Conservation (phyloP, 352 stramenopile species). For the Phytophthora sansomeana region DNA sequence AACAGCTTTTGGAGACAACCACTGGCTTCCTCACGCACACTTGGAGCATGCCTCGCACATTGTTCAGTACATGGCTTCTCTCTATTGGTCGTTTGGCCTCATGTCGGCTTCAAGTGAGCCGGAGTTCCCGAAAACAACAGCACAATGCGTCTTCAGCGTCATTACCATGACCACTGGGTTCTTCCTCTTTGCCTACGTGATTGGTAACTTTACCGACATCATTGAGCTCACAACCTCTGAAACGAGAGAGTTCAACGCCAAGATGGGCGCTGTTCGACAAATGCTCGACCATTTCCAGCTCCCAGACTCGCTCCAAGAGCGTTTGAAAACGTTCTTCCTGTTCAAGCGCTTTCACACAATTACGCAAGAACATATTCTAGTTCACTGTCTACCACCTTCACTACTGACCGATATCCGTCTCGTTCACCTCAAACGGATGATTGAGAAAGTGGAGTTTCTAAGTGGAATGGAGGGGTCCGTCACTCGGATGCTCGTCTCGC, state of each 20-base stretch:
- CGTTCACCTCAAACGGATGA: constrained; percentile 71
- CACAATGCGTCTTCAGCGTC: constrained; percentile 60
- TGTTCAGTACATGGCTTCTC: constrained; percentile 62
- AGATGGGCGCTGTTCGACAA: constrained; percentile 62
- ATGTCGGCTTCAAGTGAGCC: constrained; percentile 65
- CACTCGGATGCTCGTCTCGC: constrained; percentile 71
- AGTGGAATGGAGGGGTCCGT: constrained; percentile 57
- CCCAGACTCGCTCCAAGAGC: constrained; percentile 43
- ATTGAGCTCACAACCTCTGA: constrained; percentile 66
- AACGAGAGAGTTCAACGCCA: constrained; percentile 66
- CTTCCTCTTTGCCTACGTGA: constrained; percentile 75
- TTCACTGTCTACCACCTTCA: constrained; percentile 66
- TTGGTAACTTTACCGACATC: constrained; percentile 72
- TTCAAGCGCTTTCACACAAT: constrained; percentile 77
- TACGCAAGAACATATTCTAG: constrained; percentile 67
- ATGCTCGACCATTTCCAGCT: constrained; percentile 68
- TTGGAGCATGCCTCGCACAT: constrained; percentile 29
- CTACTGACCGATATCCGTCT: constrained; percentile 74
- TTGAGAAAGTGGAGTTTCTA: constrained; percentile 69
- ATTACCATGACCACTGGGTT: constrained; percentile 70
- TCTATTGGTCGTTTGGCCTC: constrained; percentile 73
- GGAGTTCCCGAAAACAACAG: constrained; percentile 56
- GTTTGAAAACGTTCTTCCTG: constrained; percentile 71
- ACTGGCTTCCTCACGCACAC: constrained; percentile 44
- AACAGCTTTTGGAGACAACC: constrained; percentile 34